Conservation (phyloP, 139 green algal genomes). For the Dunaliella primolecta region DNA sequence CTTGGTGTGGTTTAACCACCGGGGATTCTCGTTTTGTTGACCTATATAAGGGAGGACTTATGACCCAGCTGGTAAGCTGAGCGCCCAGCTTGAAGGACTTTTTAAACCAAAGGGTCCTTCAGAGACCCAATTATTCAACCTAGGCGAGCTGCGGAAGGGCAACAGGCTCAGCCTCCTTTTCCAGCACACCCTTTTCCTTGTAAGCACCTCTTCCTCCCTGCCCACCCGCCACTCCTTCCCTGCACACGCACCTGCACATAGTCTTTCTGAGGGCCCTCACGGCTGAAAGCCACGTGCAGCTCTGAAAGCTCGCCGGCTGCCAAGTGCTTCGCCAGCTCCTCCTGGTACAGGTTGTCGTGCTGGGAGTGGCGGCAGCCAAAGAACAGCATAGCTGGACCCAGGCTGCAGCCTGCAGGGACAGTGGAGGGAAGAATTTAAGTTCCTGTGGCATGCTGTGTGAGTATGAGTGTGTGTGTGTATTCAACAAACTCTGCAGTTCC, state of each 20-base stretch:
- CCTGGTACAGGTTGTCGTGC: slow-evolving; percentile 85
- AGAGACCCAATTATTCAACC: too few species aligned
- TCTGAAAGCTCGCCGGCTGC: slow-evolving; percentile 57
- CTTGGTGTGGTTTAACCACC: too few species aligned
- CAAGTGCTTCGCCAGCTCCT: slow-evolving; percentile 64
- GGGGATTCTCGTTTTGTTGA: too few species aligned
- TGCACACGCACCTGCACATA: slow-evolving; percentile 75
- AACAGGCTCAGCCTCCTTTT: background rate
- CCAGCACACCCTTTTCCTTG: too few species aligned
- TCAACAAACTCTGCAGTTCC: too few species aligned
- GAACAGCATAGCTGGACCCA: slow-evolving; percentile 81
- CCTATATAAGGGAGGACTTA: too few species aligned
- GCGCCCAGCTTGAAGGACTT: too few species aligned
- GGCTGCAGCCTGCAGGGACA: slow-evolving; percentile 25
- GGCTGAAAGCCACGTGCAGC: slow-evolving; percentile 78
- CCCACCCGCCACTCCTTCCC: slow-evolving; percentile 42
- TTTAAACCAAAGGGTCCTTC: too few species aligned
- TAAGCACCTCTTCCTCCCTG: too few species aligned
- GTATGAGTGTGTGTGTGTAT: background rate
- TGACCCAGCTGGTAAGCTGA: too few species aligned
- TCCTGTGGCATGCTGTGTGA: background rate
- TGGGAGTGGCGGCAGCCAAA: slow-evolving; percentile 81
- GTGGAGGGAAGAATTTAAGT: background rate
- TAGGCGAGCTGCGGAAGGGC: background rate
- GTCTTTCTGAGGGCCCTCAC: slow-evolving; percentile 35